These are phyloP conservation scores for Amylostereum chailletii DNA, from an alignment of 1,284 basidiomycete genomes.

Conservation along the genomic window DNA sequence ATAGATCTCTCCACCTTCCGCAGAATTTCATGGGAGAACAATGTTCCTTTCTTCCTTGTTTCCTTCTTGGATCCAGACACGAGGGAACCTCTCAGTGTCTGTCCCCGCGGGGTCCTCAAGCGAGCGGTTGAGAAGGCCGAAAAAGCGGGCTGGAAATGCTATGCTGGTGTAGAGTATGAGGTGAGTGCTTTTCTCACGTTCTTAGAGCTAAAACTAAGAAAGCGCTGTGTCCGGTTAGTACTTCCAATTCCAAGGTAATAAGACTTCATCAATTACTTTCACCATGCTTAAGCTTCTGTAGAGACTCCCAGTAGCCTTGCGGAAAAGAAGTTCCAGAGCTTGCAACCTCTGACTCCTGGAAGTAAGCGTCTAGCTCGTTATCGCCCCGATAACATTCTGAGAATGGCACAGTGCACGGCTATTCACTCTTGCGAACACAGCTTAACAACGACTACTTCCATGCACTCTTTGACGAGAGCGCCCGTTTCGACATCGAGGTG, in stretches of 20 bases:
- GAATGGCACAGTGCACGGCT: slow-evolving; percentile 74
- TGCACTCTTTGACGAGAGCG: slow-evolving; percentile 75
- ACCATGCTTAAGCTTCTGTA: slow-evolving; percentile 18
- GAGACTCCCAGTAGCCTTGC: slow-evolving; percentile 73
- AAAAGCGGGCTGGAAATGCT: slow-evolving; percentile 47
- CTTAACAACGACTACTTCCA: slow-evolving; percentile 88
- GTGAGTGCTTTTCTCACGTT: slow-evolving; percentile 29
- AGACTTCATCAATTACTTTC: not conserved
- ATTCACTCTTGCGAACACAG: slow-evolving; percentile 82
- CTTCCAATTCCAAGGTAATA: slow-evolving; percentile 84
- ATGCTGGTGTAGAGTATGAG: slow-evolving; percentile 89
- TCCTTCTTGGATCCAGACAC: slow-evolving; percentile 85
- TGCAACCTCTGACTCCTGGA: slow-evolving; percentile 82
- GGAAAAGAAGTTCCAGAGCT: slow-evolving; percentile 70
- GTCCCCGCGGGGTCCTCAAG: slow-evolving; percentile 79
- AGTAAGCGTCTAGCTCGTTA: slow-evolving; percentile 45
- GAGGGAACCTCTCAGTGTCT: slow-evolving; percentile 66
- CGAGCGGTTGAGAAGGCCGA: slow-evolving; percentile 45
- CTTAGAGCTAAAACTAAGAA: not conserved
- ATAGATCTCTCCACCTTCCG: slow-evolving; percentile 84
- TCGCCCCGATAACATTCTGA: not conserved
- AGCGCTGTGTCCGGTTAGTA: slow-evolving; percentile 42
- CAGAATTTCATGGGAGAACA: slow-evolving; percentile 86
- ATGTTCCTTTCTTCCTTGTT: slow-evolving; percentile 89
- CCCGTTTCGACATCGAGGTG: slow-evolving; percentile 73